phyloP scores from a whole-genome alignment of 305 asterid genomes.

The Euphrasia arctica region DNA sequence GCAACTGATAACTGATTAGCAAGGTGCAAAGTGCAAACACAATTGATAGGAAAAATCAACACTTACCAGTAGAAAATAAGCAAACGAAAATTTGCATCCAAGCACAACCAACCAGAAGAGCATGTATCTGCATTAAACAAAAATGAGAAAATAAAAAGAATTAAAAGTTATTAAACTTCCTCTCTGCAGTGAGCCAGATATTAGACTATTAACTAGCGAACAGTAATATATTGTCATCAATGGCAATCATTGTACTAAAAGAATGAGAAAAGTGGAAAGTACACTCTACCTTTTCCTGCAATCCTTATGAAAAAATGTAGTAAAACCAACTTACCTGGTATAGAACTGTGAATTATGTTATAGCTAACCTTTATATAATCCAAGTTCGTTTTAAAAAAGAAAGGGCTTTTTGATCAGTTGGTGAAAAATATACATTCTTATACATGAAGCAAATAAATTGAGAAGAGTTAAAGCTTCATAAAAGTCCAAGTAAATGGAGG shows the following conservation, averaged over 20 bases:
- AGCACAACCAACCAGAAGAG: conserved; percentile 87
- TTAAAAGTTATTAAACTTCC: background rate
- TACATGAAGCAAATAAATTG: background rate
- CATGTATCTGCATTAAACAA: conserved; percentile 66
- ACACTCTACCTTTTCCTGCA: conserved; percentile 6
- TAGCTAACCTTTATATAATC: conserved; percentile 18
- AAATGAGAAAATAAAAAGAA: conserved; percentile 19
- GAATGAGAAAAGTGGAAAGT: conserved; percentile 3
- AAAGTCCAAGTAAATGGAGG: conserved; percentile 18
- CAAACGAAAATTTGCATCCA: conserved; percentile 86
- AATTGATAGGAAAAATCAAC: conserved; percentile 18
- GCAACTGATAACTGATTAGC: conserved; percentile 10
- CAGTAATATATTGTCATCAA: background rate
- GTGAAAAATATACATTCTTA: conserved; percentile 1
- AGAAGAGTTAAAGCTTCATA: conserved; percentile 6
- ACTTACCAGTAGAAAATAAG: conserved; percentile 85
- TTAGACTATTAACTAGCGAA: conserved; percentile 1
- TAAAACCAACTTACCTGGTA: conserved; percentile 11
- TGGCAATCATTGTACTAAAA: conserved; percentile 6
- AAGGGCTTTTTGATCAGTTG: background rate
- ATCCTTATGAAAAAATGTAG: conserved; percentile 12
- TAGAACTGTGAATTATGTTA: conserved; percentile 20
- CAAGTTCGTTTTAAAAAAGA: conserved; percentile 10
- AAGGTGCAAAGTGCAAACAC: conserved; percentile 3
- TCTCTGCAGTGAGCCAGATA: conserved; percentile 13